phyloP scores from a whole-genome alignment of 495 filamentous ascomycete species.

The Penicillium coffeae region DNA sequence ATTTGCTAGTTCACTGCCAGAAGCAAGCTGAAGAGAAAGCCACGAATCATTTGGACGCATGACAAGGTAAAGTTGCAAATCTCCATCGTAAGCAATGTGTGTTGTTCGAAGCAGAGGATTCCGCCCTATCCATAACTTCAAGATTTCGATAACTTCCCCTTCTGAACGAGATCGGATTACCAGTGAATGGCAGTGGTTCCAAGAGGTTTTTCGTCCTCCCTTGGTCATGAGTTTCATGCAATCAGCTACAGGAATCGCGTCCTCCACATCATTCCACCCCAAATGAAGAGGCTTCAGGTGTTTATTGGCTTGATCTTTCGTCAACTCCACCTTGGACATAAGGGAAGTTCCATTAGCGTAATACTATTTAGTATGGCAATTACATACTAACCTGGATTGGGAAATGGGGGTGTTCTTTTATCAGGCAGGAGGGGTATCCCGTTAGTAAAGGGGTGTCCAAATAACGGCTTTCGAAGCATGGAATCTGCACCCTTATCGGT shows the following conservation, averaged over 20 bases:
- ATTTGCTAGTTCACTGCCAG: neutral
- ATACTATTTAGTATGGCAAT: no score
- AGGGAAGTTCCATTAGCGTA: no score
- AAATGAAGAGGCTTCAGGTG: no score
- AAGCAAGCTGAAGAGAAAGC: neutral
- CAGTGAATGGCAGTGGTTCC: neutral
- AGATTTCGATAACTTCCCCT: neutral
- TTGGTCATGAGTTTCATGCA: neutral
- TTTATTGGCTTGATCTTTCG: no score
- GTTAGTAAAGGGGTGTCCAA: no score
- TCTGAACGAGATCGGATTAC: neutral
- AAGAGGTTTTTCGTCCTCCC: neutral
- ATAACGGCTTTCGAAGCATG: no score
- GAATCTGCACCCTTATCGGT: no score
- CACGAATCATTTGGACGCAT: neutral
- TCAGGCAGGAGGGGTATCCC: no score
- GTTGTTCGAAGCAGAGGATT: constrained; percentile 7
- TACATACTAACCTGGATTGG: no score
- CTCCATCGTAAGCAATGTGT: neutral
- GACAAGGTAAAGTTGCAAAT: neutral
- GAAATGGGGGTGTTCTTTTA: no score
- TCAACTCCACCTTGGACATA: no score
- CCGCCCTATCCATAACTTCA: neutral
- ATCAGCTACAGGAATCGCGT: constrained; percentile 2
- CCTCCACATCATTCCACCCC: constrained; percentile 5